Evolutionary conservation across 208 protist genomes (phyloP).

Genomic region (Leishmania guyanensis): DNA sequence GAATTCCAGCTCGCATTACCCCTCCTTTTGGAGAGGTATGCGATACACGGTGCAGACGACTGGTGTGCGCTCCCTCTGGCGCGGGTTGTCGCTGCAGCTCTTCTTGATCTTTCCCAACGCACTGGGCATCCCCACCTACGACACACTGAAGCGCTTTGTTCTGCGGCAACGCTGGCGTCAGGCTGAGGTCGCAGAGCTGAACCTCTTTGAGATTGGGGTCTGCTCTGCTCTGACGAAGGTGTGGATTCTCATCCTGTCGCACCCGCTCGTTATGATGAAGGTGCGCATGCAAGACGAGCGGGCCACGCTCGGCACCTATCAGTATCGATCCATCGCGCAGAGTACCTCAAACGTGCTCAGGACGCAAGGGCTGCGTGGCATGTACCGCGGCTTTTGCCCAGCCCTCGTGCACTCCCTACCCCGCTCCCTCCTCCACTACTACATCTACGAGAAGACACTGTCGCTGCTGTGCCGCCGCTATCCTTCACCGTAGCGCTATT

Average conservation of each 20-base stretch:
- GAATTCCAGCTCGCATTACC: slow-evolving; percentile 44
- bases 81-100: slow-evolving; percentile 72
- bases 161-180: slow-evolving; percentile 41
- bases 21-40: slow-evolving; percentile 61
- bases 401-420: slow-evolving; percentile 79
- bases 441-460: slow-evolving; percentile 80
- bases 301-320: slow-evolving; percentile 40
- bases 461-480: slow-evolving; percentile 32
- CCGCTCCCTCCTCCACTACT: slow-evolving; percentile 71
- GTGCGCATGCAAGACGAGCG: slow-evolving; percentile 87
- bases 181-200: slow-evolving; percentile 45
- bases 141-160: slow-evolving; percentile 66
- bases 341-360: slow-evolving; percentile 55
- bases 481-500: not conserved
- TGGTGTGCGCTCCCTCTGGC: slow-evolving; percentile 84
- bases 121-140: slow-evolving; percentile 79
- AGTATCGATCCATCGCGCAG: slow-evolving; percentile 63
- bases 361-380: slow-evolving; percentile 59
- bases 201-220: slow-evolving; percentile 59
- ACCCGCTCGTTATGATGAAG: slow-evolving; percentile 78
- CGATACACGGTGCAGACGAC: slow-evolving; percentile 49
- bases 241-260: slow-evolving; percentile 64
- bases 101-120: slow-evolving; percentile 80
- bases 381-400: slow-evolving; percentile 76
- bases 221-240: slow-evolving; percentile 78